Conservation (phyloP, 208 protist genomes). For the Trypanosomatidae sp. region DNA sequence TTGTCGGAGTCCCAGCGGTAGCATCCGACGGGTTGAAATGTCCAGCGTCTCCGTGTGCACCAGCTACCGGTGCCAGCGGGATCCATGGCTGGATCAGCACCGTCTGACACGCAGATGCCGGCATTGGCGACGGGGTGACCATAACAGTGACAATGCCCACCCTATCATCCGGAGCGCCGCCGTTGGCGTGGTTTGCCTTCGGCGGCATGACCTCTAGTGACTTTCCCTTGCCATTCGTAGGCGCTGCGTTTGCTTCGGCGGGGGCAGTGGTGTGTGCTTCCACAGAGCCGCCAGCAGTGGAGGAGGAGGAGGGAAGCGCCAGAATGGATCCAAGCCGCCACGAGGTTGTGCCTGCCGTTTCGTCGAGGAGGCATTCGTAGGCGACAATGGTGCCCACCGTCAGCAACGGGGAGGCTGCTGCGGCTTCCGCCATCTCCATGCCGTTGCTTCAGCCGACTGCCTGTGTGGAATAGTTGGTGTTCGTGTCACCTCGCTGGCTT, state of each 20-base stretch:
- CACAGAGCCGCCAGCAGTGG: neutral
- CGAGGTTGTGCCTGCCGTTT: conserved; percentile 10
- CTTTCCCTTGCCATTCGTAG: neutral
- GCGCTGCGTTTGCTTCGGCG: neutral
- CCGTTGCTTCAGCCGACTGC: neutral
- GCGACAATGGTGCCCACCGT: conserved; percentile 37
- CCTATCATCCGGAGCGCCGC: neutral
- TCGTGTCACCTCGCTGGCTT: too few relatives aligned
- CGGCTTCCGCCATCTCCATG: neutral
- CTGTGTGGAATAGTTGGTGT: neutral
- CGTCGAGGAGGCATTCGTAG: conserved; percentile 46
- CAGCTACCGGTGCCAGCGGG: conserved; percentile 2
- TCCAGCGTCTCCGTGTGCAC: neutral
- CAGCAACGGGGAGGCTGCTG: conserved; percentile 1
- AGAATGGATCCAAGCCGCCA: conserved; percentile 22
- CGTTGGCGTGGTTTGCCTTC: neutral
- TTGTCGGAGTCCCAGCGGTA: too few relatives aligned
- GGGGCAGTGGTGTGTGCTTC: neutral
- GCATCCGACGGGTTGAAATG: neutral
- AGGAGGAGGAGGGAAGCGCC: conserved; percentile 5
- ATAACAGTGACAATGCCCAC: neutral
- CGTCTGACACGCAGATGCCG: conserved; percentile 10
- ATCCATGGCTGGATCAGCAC: conserved; percentile 21
- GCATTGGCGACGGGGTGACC: neutral
- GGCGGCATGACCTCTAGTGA: neutral